Evolutionary conservation across 257 asterid genomes (phyloP), one percentile per base, ranked within the genome.

Genomic region (Solanum etuberosum): DNA sequence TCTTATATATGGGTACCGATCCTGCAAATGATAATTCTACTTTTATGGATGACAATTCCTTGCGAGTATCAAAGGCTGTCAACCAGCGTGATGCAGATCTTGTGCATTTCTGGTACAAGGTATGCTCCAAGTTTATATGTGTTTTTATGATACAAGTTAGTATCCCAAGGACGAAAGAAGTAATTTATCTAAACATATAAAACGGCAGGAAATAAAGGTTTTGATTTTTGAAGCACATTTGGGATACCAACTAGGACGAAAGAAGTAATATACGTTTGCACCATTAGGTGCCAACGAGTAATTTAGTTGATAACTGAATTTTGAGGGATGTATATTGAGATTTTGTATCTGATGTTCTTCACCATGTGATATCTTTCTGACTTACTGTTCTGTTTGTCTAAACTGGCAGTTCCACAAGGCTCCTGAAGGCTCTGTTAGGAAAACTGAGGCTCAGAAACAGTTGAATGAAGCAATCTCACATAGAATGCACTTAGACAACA

Each of bases 71-170:
- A 38, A 90, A 90, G 89, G 91, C 90, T 76, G 92, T 95, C 76
- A 94, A 94, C 89, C 99, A 96, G 89, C 98, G 99, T 0, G 99
- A 96, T 87, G 99, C 99, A 84, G 99, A 96, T 92, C 95, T 96
- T 54, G 72, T 96, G 86, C 98, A 96, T 86, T 96, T 94, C 88
- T 95, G 99, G 99, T 92, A 96, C 87, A 96, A 96, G 98, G 99
- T 96, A 46, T 68, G 84, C 37, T 78, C 65, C 84, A 25, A 78
- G 38, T 78, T 78, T 43, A 40, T 38, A 25, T 42, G 84, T 7
- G 35, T 76, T 78, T 42, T 8, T 78, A 27, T 43, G 25, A 29
- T 27, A 43, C 9, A 78, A 16, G 25, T 78, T 76, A 43, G 84
- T 8, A 78, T 25, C 27, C 83, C 8, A 43, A 43, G 38, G 5